These are phyloP conservation scores for Suhomyces yuchorum DNA, from an alignment of 1,139 yeast genomes.

Conservation along the genomic window DNA sequence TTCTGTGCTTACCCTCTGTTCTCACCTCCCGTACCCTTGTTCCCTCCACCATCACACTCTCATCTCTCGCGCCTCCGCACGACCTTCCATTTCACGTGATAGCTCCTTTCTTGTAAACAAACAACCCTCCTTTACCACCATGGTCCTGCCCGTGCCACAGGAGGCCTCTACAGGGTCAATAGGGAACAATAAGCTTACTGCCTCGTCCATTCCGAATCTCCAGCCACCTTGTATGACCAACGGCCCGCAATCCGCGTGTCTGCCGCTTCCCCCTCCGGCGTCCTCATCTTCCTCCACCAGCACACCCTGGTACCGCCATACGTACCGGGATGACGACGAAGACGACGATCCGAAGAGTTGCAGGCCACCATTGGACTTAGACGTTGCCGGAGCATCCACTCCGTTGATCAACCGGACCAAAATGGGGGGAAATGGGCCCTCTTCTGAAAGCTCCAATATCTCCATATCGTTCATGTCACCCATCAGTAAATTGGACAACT, in stretches of 20 bases:
- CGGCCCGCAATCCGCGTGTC: not conserved
- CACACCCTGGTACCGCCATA: conserved; percentile 18
- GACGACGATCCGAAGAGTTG: conserved; percentile 19
- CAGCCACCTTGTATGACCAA: conserved; percentile 17
- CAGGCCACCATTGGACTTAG: conserved; percentile 22
- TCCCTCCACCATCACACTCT: too few relatives aligned
- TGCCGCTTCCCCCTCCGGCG: conserved; percentile 11
- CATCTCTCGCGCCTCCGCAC: not conserved
- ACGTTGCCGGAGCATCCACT: conserved; percentile 37
- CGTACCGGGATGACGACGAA: conserved; percentile 20
- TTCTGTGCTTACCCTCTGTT: too few relatives aligned
- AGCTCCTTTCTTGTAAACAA: conserved; percentile 6
- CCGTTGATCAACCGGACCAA: conserved; percentile 26
- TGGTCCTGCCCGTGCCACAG: conserved; percentile 11
- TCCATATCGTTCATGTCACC: conserved; percentile 42
- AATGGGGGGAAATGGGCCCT: not conserved
- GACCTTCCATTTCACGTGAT: conserved; percentile 1
- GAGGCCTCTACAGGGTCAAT: conserved; percentile 5
- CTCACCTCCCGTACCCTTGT: too few relatives aligned
- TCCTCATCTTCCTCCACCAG: conserved; percentile 10
- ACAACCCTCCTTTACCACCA: conserved; percentile 4
- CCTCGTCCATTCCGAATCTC: conserved; percentile 18
- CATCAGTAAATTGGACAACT: conserved; percentile 20
- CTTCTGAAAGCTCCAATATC: conserved; percentile 17
- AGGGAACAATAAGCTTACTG: conserved; percentile 13